Percentiles rank a stretch among this genome's conserved stretches.
These are phyloP conservation scores for Arthroderma sp. DNA, from an alignment of 2,329 filamentous ascomycete genomes.

Conservation along the genomic window DNA sequence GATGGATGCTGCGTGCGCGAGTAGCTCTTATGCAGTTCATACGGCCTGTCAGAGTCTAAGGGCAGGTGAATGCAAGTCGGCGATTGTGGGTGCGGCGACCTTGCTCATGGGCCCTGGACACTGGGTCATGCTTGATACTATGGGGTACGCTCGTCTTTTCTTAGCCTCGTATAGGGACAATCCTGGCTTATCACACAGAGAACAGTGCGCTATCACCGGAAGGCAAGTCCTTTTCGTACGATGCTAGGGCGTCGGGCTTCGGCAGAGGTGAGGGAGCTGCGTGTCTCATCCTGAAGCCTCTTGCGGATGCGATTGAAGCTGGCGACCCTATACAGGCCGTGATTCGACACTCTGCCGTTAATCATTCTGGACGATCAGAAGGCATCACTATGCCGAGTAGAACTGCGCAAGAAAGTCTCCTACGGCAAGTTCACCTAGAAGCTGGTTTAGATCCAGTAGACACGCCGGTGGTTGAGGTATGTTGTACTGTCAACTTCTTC, in stretches of 20 bases:
- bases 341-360: conserved; percentile 19
- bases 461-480: too few species aligned
- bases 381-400: conserved; percentile 18
- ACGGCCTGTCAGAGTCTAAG: conserved; percentile 15
- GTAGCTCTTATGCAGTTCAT: conserved; percentile 18
- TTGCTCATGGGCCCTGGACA: conserved; percentile 12
- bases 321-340: conserved; percentile 23
- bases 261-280: conserved; percentile 28
- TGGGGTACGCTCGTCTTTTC: too few species aligned
- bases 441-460: conserved; percentile 16
- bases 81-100: conserved; percentile 11
- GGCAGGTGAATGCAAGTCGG: conserved; percentile 15
- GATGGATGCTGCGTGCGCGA: conserved; percentile 40
- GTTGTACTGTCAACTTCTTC: too few species aligned
- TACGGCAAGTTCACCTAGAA: conserved; percentile 16
- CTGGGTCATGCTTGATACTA: too few species aligned
- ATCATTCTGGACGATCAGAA: conserved; percentile 18
- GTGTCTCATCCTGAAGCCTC: conserved; percentile 20
- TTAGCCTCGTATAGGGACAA: too few species aligned
- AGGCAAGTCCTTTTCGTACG: conserved; percentile 22
- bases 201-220: conserved; percentile 18
- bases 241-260: conserved; percentile 33
- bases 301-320: conserved; percentile 22
- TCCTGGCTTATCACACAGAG: too few species aligned
- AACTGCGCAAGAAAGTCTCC: conserved; percentile 17